Conservation (phyloP, 805 yeast genomes). For the Wickerhamomyces strasburgensis region DNA sequence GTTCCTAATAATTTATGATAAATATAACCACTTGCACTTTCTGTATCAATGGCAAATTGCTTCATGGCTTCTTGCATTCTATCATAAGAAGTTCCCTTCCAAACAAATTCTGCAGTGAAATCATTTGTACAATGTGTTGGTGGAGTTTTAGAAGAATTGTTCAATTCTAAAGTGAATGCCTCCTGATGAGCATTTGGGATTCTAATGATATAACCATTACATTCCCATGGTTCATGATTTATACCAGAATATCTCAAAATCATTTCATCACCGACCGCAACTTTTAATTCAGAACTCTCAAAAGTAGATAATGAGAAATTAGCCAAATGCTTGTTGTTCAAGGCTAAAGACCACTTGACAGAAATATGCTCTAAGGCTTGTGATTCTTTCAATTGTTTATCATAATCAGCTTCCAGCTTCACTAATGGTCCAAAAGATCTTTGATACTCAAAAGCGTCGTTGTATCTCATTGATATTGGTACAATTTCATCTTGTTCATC, state of each 20-base stretch:
- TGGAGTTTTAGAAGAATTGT: conserved; percentile 39
- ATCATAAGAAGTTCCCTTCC: conserved; percentile 81
- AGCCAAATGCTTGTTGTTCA: conserved; percentile 61
- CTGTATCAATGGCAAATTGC: conserved; percentile 61
- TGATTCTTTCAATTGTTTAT: conserved; percentile 66
- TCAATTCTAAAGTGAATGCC: conserved; percentile 67
- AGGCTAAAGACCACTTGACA: conserved; percentile 68
- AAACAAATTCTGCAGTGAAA: conserved; percentile 80
- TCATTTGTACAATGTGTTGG: conserved; percentile 58
- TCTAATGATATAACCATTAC: conserved; percentile 64
- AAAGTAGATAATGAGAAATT: conserved; percentile 63
- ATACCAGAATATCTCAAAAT: conserved; percentile 58
- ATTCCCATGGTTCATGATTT: conserved; percentile 62
- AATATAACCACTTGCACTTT: conserved; percentile 66
- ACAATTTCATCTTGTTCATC: conserved; percentile 51
- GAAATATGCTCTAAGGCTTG: conserved; percentile 69
- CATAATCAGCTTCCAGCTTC: conserved; percentile 76
- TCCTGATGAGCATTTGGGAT: conserved; percentile 65
- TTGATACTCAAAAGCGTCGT: conserved; percentile 82
- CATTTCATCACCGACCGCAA: conserved; percentile 84
- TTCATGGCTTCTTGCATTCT: conserved; percentile 80
- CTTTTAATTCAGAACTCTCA: conserved; percentile 60
- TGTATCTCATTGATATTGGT: conserved; percentile 72
- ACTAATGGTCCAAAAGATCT: conserved; percentile 80
- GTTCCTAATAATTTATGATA: conserved; percentile 80